Evolutionary conservation across 2,329 filamentous ascomycete genomes (phyloP).

Genomic region (Xylaria sp.): DNA sequence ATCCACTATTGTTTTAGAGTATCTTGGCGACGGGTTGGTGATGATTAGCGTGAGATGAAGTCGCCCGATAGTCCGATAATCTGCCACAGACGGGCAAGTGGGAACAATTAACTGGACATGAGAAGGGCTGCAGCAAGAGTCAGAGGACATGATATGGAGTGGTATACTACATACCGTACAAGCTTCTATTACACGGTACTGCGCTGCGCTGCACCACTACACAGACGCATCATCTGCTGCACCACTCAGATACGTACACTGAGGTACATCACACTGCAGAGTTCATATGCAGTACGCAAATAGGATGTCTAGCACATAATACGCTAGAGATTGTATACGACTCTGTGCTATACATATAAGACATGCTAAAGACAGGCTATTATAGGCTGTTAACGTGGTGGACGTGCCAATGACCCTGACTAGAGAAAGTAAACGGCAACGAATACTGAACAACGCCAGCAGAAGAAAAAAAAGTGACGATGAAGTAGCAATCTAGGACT

Average conservation of each 20-base stretch:
- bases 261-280: too few species aligned
- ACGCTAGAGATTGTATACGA: not conserved
- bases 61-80: not conserved
- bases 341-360: not conserved
- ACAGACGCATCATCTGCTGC: too few species aligned
- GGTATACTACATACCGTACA: not conserved
- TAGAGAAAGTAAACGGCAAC: too few species aligned
- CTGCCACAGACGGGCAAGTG: not conserved
- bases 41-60: not conserved
- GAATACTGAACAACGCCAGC: too few species aligned
- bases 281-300: too few species aligned
- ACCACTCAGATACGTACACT: too few species aligned
- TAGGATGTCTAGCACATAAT: not conserved
- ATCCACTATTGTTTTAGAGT: not conserved
- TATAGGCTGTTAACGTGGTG: not conserved
- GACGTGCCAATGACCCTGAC: not conserved
- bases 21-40: not conserved
- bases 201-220: too few species aligned
- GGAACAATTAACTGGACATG: not conserved
- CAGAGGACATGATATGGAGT: too few species aligned
- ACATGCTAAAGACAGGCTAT: too few species aligned
- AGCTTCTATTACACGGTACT: too few species aligned
- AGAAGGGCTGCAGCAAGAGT: too few species aligned
- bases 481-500: slow-evolving; percentile 17
- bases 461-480: not conserved